phyloP scores from a whole-genome alignment of 2,329 filamentous ascomycete species.

The Fusarium buxicola region DNA sequence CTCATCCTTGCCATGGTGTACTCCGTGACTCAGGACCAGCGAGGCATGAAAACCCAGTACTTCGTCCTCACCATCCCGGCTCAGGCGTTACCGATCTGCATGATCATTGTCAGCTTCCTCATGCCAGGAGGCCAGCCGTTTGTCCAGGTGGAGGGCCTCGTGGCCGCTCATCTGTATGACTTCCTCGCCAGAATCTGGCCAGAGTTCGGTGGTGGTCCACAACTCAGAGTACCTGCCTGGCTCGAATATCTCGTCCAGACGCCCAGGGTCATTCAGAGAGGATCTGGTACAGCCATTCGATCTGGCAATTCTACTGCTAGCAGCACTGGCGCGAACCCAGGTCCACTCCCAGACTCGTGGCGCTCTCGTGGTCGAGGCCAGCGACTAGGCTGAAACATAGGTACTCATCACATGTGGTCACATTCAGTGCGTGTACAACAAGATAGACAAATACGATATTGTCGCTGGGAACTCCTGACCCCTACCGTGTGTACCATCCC shows the following conservation, averaged over 20 bases:
- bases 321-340: slow-evolving; percentile 56
- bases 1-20: slow-evolving; percentile 85
- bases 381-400: slow-evolving; percentile 65
- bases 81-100: slow-evolving; percentile 82
- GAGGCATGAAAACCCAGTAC: slow-evolving; percentile 79
- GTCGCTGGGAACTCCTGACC: slow-evolving; percentile 6
- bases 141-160: slow-evolving; percentile 78
- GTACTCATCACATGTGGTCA: rapidly evolving
- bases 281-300: slow-evolving; percentile 68
- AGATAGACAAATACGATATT: slow-evolving; percentile 8
- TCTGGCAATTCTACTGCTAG: slow-evolving; percentile 52
- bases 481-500: not conserved
- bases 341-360: slow-evolving; percentile 73
- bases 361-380: slow-evolving; percentile 70
- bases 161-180: slow-evolving; percentile 90
- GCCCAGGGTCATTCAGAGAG: slow-evolving; percentile 33
- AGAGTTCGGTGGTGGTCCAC: slow-evolving; percentile 84
- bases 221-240: slow-evolving; percentile 78
- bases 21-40: slow-evolving; percentile 87
- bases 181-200: slow-evolving; percentile 92
- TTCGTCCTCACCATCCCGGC: slow-evolving; percentile 87
- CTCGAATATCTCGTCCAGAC: slow-evolving; percentile 74
- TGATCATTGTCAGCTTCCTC: slow-evolving; percentile 80
- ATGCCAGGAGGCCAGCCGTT: slow-evolving; percentile 69
- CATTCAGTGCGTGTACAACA: slow-evolving; percentile 1